phyloP scores from a whole-genome alignment of 176 grass and related monocot species.

The Cymbopogon citratus region DNA sequence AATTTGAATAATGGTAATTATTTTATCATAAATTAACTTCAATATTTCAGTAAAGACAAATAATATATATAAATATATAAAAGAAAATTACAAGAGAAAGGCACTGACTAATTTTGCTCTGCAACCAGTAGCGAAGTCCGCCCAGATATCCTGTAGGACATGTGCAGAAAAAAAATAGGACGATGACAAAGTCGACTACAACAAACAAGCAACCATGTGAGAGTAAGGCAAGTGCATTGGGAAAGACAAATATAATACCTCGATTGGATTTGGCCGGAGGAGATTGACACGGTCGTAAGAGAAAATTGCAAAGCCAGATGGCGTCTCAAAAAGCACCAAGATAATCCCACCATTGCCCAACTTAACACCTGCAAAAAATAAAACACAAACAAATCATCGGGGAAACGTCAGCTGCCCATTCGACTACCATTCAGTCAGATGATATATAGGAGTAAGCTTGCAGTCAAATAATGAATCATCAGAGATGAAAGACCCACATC shows the following conservation, averaged over 20 bases:
- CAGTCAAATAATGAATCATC: too few species aligned
- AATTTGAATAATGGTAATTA: too few species aligned
- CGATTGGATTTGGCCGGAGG: background rate
- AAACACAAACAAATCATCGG: background rate
- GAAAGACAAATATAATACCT: background rate
- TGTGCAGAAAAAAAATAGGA: background rate
- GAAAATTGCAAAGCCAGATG: background rate
- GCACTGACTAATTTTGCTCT: too few species aligned
- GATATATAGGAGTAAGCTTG: too few species aligned
- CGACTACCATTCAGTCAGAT: too few species aligned
- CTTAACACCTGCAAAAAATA: background rate
- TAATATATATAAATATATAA: too few species aligned
- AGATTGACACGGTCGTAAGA: background rate
- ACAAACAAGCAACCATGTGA: background rate
- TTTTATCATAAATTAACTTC: too few species aligned
- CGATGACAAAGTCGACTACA: background rate
- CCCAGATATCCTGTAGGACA: background rate
- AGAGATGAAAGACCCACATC: too few species aligned
- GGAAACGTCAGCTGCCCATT: too few species aligned
- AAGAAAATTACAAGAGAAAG: too few species aligned
- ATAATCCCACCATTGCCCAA: background rate
- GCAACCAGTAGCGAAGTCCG: too few species aligned
- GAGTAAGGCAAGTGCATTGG: background rate
- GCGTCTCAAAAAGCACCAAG: background rate
- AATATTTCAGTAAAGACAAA: too few species aligned